Percentiles rank a stretch among this genome's conserved stretches.
These are phyloP conservation scores for Trichoderma aggressivum DNA, from an alignment of 2,329 filamentous ascomycete species.

Conservation along the genomic window DNA sequence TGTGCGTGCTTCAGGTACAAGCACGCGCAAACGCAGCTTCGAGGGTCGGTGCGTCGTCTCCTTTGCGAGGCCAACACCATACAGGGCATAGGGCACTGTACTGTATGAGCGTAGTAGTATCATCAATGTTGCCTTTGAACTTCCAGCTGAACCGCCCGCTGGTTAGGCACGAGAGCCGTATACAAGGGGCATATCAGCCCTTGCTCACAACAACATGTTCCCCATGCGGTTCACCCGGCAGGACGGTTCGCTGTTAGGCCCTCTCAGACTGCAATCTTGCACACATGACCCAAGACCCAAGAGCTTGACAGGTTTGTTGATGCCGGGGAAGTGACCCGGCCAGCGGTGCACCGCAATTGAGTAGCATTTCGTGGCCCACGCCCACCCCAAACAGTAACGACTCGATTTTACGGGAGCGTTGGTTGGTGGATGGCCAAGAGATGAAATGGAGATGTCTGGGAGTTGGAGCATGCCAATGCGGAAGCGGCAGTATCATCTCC, in stretches of 20 bases:
- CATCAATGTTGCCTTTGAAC: neutral
- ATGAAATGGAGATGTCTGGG: neutral
- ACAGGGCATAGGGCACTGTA: neutral
- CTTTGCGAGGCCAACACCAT: slow-evolving; percentile 4
- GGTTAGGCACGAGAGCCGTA: slow-evolving; percentile 14
- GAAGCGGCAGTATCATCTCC: slow-evolving; percentile 10
- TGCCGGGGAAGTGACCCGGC: slow-evolving; percentile 23
- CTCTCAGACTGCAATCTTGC: slow-evolving; percentile 20
- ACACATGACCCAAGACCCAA: slow-evolving; percentile 26
- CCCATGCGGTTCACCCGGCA: slow-evolving; percentile 25
- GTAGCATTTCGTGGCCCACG: slow-evolving; percentile 9
- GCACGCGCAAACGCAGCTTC: neutral
- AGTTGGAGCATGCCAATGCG: slow-evolving; percentile 6
- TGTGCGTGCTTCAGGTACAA: neutral
- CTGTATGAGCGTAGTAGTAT: neutral
- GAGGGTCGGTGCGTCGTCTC: neutral
- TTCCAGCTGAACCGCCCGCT: neutral
- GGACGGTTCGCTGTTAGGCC: slow-evolving; percentile 27
- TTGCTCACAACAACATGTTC: slow-evolving; percentile 5
- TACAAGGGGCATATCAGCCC: slow-evolving; percentile 7
- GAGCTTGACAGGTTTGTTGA: slow-evolving; percentile 15
- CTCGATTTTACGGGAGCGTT: neutral
- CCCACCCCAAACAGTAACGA: neutral
- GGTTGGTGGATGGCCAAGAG: slow-evolving; percentile 9
- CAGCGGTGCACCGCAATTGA: slow-evolving; percentile 11